phyloP scores from a whole-genome alignment of 768 basidiomycete genomes.

The Lanmaoa rubissima region DNA sequence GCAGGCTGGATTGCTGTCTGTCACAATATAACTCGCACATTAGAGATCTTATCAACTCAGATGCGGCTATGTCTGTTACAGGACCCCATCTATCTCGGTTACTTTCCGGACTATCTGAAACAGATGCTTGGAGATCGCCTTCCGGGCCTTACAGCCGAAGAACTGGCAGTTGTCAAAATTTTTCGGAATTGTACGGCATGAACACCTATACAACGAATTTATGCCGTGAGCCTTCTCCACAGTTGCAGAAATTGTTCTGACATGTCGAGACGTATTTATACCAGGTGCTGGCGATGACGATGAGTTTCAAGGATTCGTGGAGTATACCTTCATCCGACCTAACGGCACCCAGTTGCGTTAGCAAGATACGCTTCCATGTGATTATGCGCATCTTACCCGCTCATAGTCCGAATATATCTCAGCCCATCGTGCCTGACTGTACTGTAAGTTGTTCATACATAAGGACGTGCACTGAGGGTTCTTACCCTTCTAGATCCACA shows the following conservation, averaged over 20 bases:
- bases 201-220: conserved; percentile 72
- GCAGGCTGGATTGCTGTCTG: conserved; percentile 60
- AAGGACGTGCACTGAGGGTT: neutral
- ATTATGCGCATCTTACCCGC: neutral
- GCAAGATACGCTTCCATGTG: conserved; percentile 42
- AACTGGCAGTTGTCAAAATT: conserved; percentile 54
- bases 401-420: neutral
- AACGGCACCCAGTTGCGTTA: conserved; percentile 65
- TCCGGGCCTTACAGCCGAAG: conserved; percentile 54
- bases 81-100: conserved; percentile 72
- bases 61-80: conserved; percentile 17
- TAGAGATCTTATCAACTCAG: neutral
- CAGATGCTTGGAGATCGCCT: conserved; percentile 58
- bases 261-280: neutral
- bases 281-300: conserved; percentile 58
- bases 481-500: conserved; percentile 46
- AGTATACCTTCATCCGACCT: conserved; percentile 59
- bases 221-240: conserved; percentile 40
- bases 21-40: neutral
- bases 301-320: conserved; percentile 61
- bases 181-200: conserved; percentile 72
- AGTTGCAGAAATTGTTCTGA: neutral
- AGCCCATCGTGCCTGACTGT: conserved; percentile 67
- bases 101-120: conserved; percentile 60
- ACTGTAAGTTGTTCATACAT: conserved; percentile 42